A percentile compares a stretch with the other conserved stretches of the same genome.
These are phyloP conservation scores for Microcyclosporella mali DNA, from an alignment of 2,329 filamentous ascomycete species.

Conservation along the genomic window DNA sequence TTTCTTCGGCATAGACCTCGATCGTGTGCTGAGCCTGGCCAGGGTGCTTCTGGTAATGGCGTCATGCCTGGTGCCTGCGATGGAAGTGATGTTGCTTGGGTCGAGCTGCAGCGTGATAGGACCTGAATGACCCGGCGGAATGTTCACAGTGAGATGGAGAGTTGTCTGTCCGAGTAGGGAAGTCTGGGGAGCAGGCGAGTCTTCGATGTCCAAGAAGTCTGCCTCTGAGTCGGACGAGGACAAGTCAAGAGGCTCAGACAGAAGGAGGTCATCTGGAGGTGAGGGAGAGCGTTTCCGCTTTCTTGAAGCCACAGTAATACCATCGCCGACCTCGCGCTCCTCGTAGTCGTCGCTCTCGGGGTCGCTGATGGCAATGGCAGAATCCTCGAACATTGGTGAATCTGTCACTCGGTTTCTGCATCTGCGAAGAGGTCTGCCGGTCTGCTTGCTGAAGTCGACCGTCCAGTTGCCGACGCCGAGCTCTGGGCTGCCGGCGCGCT, in stretches of 20 bases:
- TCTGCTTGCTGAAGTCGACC: constrained; percentile 35
- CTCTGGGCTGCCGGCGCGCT: constrained; percentile 21
- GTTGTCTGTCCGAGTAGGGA: constrained; percentile 15
- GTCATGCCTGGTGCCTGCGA: constrained; percentile 4
- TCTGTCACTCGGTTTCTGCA: constrained; percentile 31
- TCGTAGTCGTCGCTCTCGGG: constrained; percentile 29
- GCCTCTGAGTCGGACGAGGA: constrained; percentile 10
- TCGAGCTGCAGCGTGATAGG: constrained; percentile 41
- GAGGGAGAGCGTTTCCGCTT: constrained; percentile 30
- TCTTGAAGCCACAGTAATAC: constrained; percentile 21
- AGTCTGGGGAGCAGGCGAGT: constrained; percentile 1
- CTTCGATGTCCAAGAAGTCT: background rate
- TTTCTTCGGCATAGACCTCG: constrained; percentile 8
- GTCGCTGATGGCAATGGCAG: constrained; percentile 32
- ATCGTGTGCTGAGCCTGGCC: constrained; percentile 16
- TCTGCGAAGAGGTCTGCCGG: constrained; percentile 38
- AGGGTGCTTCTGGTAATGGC: constrained; percentile 12
- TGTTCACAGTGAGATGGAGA: constrained; percentile 41
- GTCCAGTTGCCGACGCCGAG: constrained; percentile 23
- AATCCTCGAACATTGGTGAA: constrained; percentile 37
- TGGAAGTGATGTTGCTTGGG: constrained; percentile 12
- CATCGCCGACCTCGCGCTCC: constrained; percentile 29
- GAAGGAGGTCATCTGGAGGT: constrained; percentile 12
- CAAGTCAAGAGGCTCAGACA: constrained; percentile 15
- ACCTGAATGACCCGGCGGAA: constrained; percentile 41